These are phyloP conservation scores for Graphilbum ipis-grandicollis DNA, from an alignment of 2,329 filamentous ascomycete genomes.

Conservation along the genomic window DNA sequence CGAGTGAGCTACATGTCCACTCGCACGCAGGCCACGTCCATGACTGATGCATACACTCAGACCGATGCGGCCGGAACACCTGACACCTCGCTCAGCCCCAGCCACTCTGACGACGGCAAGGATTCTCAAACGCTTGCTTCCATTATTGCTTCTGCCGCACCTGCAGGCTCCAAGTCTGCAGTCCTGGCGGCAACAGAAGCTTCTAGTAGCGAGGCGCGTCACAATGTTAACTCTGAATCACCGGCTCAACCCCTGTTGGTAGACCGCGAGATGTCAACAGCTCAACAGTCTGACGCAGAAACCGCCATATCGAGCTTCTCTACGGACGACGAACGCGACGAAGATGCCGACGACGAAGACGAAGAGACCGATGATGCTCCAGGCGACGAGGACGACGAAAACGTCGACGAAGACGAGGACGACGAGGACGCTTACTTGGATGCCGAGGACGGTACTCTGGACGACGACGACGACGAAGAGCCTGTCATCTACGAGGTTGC, in stretches of 20 bases:
- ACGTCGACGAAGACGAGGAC: slow-evolving; percentile 16
- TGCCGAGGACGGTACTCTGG: slow-evolving; percentile 13
- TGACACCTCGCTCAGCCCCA: slow-evolving; percentile 35
- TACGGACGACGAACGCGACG: slow-evolving; percentile 14
- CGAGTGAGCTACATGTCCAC: slow-evolving; percentile 61
- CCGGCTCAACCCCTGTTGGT: background rate
- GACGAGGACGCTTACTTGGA: background rate
- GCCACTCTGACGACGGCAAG: slow-evolving; percentile 30
- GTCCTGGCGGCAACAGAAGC: too few relatives aligned
- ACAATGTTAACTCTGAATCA: background rate
- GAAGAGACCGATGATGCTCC: slow-evolving; percentile 22
- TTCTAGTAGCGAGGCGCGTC: background rate
- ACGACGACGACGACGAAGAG: slow-evolving; percentile 33
- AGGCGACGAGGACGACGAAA: slow-evolving; percentile 12
- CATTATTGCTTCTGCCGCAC: background rate
- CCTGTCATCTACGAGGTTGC: slow-evolving; percentile 53
- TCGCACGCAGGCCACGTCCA: slow-evolving; percentile 49
- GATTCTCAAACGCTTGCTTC: slow-evolving; percentile 8
- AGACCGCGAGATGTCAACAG: slow-evolving; percentile 4
- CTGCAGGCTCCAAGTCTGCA: too few relatives aligned
- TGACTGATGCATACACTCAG: slow-evolving; percentile 53
- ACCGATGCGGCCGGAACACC: slow-evolving; percentile 36
- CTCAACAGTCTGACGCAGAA: slow-evolving; percentile 11
- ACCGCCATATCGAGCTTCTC: slow-evolving; percentile 8
- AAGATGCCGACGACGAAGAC: slow-evolving; percentile 13